These are phyloP conservation scores for Lipomyces starkeyi DNA, from an alignment of 805 yeast species.

Conservation along the genomic window DNA sequence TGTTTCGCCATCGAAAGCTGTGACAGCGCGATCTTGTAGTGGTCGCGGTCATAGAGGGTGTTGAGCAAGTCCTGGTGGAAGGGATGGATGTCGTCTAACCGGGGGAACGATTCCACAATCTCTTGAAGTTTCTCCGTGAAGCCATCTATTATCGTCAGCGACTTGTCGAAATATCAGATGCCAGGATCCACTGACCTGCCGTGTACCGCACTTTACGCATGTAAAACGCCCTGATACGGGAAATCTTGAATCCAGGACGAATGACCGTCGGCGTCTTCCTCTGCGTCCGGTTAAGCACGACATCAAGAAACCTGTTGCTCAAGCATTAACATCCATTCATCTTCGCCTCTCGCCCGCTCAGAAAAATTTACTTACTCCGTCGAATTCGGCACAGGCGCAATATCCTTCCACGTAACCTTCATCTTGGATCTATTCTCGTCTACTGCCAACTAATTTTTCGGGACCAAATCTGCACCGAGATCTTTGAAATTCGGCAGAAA, in stretches of 20 bases:
- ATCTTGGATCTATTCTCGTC: conserved; percentile 48
- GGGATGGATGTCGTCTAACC: conserved; percentile 96
- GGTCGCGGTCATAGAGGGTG: conserved; percentile 96
- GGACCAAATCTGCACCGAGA: neutral
- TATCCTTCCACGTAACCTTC: conserved; percentile 99
- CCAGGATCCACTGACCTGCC: conserved; percentile 54
- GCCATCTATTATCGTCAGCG: conserved; percentile 56
- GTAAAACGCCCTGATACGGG: conserved; percentile 95
- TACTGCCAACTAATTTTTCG: neutral
- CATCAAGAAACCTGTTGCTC: conserved; percentile 69
- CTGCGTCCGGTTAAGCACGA: conserved; percentile 95
- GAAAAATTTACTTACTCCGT: conserved; percentile 58
- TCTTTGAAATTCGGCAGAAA: neutral
- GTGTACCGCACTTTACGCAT: conserved; percentile 98
- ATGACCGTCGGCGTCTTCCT: conserved; percentile 99
- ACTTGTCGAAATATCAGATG: neutral
- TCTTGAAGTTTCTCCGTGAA: conserved; percentile 91
- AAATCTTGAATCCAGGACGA: conserved; percentile 93
- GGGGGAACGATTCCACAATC: conserved; percentile 86
- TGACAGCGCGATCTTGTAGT: conserved; percentile 94
- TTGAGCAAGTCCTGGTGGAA: conserved; percentile 98
- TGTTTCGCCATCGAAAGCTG: conserved; percentile 93
- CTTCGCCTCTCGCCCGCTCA: neutral
- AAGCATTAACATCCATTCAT: neutral
- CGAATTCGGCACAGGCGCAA: conserved; percentile 90